phyloP scores from a whole-genome alignment of 1,284 basidiomycete species.

The Coniferiporia sulphurascens region DNA sequence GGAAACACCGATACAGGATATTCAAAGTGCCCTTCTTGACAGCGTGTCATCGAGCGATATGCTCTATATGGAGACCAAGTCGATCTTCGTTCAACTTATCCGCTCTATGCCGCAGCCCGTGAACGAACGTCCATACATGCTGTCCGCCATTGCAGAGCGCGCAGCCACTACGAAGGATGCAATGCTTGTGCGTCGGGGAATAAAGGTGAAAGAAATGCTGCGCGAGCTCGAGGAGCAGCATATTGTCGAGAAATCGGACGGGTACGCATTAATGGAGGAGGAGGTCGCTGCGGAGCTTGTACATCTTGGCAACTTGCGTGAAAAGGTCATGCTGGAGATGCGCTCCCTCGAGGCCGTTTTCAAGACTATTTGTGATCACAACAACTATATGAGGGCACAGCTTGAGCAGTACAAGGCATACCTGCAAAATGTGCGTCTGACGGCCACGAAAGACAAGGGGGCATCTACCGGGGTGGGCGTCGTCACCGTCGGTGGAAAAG shows the following conservation, averaged over 20 bases:
- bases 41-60: constrained; percentile 97
- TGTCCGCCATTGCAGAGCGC: constrained; percentile 86
- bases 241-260: constrained; percentile 79
- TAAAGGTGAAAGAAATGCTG: constrained; percentile 99
- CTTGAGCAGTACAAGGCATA: constrained; percentile 99
- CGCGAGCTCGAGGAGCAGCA: constrained; percentile 91
- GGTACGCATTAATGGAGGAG: constrained; percentile 93
- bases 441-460: constrained; percentile 82
- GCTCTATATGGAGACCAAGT: constrained; percentile 99
- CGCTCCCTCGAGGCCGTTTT: constrained; percentile 92
- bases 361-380: constrained; percentile 99
- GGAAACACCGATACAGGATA: constrained; percentile 98
- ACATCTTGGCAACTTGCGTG: constrained; percentile 92
- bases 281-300: constrained; percentile 94
- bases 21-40: constrained; percentile 95
- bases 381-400: constrained; percentile 93
- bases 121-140: constrained; percentile 85
- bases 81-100: constrained; percentile 96
- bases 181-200: constrained; percentile 89
- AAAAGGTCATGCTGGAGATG: constrained; percentile 93
- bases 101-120: constrained; percentile 86
- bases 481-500: constrained; percentile 93
- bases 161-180: constrained; percentile 98
- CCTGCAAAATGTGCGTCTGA: constrained; percentile 93
- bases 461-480: constrained; percentile 87